Evolutionary conservation across 1,139 yeast genomes (phyloP).

Genomic region (Suhomyces chickasaworum): DNA sequence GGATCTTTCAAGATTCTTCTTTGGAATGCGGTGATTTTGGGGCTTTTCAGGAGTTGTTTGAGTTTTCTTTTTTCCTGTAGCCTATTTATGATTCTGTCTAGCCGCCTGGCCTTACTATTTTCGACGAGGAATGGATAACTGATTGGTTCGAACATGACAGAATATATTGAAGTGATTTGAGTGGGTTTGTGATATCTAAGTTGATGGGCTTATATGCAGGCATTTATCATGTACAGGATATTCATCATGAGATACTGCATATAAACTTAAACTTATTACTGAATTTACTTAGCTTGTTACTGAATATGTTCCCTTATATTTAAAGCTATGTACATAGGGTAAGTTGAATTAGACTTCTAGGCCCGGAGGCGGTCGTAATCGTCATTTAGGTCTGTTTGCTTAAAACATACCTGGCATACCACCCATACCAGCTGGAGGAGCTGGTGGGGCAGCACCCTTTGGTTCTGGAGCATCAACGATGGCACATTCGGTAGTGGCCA

Average conservation of each 20-base stretch:
- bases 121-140: conserved; percentile 7
- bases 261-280: no score
- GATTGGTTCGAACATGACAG: conserved; percentile 18
- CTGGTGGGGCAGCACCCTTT: conserved; percentile 64
- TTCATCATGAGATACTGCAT: no score
- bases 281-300: no score
- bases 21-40: conserved; percentile 5
- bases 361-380: neutral
- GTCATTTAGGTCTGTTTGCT: conserved; percentile 5
- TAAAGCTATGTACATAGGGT: conserved; percentile 8
- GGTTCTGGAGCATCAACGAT: conserved; percentile 97
- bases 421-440: conserved; percentile 55
- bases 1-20: conserved; percentile 6
- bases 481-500: conserved; percentile 99
- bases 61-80: conserved; percentile 24
- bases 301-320: conserved; percentile 5
- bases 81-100: conserved; percentile 20
- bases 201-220: neutral
- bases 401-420: conserved; percentile 36
- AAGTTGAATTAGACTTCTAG: conserved; percentile 1
- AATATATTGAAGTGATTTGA: neutral
- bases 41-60: conserved; percentile 16
- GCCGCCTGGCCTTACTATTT: conserved; percentile 8
- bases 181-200: neutral
- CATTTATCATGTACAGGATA: neutral